These are phyloP conservation scores for Zygosaccharomyces sapae DNA, from an alignment of 1,139 yeast species.

Conservation along the genomic window DNA sequence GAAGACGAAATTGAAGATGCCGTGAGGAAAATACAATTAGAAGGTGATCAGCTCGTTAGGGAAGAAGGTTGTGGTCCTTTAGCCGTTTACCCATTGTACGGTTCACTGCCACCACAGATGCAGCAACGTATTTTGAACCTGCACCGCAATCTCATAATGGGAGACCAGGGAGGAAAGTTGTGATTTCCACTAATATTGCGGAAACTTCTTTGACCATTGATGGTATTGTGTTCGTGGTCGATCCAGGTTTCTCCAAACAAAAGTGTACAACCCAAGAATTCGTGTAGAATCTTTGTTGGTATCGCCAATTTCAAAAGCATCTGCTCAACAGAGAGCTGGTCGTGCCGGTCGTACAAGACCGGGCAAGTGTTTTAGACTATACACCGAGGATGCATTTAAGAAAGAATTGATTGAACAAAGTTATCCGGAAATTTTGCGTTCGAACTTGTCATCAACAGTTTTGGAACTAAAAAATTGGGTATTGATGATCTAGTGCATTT, in stretches of 20 bases:
- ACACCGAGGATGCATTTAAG: slow-evolving; percentile 94
- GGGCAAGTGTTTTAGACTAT: slow-evolving; percentile 93
- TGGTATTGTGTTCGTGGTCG: slow-evolving; percentile 95
- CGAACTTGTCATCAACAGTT: slow-evolving; percentile 88
- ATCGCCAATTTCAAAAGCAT: slow-evolving; percentile 94
- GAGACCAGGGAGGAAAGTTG: slow-evolving; percentile 87
- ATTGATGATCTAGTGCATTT: slow-evolving; percentile 95
- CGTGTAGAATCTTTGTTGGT: slow-evolving; percentile 92
- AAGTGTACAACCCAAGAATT: slow-evolving; percentile 93
- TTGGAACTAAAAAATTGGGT: slow-evolving; percentile 89
- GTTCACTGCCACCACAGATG: slow-evolving; percentile 92
- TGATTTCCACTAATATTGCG: slow-evolving; percentile 93
- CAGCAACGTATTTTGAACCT: slow-evolving; percentile 87
- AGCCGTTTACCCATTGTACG: slow-evolving; percentile 86
- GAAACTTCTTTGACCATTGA: slow-evolving; percentile 97
- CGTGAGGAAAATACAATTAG: slow-evolving; percentile 78
- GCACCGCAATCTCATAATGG: slow-evolving; percentile 68
- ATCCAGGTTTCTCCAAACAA: slow-evolving; percentile 95
- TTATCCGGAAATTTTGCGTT: slow-evolving; percentile 89
- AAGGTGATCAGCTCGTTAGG: slow-evolving; percentile 80
- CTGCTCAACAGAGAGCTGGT: slow-evolving; percentile 98
- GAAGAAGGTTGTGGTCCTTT: slow-evolving; percentile 90
- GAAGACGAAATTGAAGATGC: slow-evolving; percentile 99
- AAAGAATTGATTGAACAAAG: slow-evolving; percentile 92
- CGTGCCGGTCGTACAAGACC: slow-evolving; percentile 99